phyloP scores from a whole-genome alignment of 768 basidiomycete genomes.

The Suillus americanus region DNA sequence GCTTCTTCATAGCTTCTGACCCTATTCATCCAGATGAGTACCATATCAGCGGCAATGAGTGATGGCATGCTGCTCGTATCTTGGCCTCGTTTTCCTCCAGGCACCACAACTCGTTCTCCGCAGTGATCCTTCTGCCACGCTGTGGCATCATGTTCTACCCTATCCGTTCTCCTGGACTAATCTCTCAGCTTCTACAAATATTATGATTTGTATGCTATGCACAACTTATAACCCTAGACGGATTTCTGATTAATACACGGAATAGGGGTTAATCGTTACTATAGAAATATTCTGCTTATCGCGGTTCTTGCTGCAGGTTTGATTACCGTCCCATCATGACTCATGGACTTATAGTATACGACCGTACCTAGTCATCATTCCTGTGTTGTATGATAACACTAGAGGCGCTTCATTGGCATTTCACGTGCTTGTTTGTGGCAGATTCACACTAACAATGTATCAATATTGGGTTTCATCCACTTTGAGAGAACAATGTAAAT shows the following conservation, averaged over 20 bases:
- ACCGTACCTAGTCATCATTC: neutral
- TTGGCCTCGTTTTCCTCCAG: conserved; percentile 34
- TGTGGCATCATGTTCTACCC: conserved; percentile 7
- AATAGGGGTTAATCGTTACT: neutral
- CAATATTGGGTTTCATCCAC: neutral
- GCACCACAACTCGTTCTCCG: conserved; percentile 13
- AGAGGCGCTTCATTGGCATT: neutral
- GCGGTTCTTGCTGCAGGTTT: neutral
- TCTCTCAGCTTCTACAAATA: neutral
- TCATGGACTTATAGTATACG: neutral
- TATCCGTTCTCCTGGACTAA: neutral
- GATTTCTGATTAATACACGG: neutral
- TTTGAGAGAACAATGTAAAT: neutral
- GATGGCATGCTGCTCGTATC: conserved; percentile 40
- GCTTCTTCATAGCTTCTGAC: conserved; percentile 5
- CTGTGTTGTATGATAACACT: conserved; percentile 1
- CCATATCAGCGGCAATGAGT: conserved; percentile 37
- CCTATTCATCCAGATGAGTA: conserved; percentile 28
- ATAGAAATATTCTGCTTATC: neutral
- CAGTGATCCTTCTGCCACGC: conserved; percentile 3
- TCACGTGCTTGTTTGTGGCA: neutral
- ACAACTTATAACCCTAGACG: neutral
- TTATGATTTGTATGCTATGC: conserved; percentile 12
- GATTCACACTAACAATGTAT: neutral
- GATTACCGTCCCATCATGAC: neutral